Evolutionary conservation across 306 rosid species (phyloP).

Genomic region (barrel medic (Medicago truncatula)): DNA sequence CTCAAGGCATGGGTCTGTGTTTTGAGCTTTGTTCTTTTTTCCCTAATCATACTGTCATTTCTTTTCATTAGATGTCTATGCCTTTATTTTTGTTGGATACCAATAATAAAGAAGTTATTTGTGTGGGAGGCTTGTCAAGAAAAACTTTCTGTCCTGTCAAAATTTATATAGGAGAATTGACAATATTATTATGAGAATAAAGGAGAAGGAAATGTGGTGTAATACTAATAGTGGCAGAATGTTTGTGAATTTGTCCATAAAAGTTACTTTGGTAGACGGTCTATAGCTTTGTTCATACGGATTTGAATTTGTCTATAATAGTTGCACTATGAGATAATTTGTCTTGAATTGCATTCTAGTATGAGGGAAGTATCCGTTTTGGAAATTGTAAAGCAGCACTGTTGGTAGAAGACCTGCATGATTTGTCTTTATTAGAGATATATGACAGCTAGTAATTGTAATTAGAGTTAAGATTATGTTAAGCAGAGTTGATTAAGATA

Average conservation of each 20-base stretch:
- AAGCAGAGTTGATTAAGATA: too few species aligned
- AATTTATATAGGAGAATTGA: neutral
- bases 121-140: neutral
- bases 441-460: too few species aligned
- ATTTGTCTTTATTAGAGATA: too few species aligned
- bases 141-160: too few species aligned
- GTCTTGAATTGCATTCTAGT: neutral
- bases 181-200: neutral
- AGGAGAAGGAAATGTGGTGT: neutral
- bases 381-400: too few species aligned
- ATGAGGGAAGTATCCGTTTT: neutral
- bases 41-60: neutral
- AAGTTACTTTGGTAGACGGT: neutral
- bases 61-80: too few species aligned
- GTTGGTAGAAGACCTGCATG: too few species aligned
- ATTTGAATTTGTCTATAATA: neutral
- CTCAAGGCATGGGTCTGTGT: too few species aligned
- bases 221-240: conserved; percentile 5
- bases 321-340: neutral
- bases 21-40: neutral
- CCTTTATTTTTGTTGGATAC: too few species aligned
- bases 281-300: neutral
- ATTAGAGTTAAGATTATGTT: too few species aligned
- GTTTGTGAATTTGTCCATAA: neutral
- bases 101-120: neutral